Conservation (phyloP, 2,329 filamentous ascomycete genomes). For the Fusarium sp. region DNA sequence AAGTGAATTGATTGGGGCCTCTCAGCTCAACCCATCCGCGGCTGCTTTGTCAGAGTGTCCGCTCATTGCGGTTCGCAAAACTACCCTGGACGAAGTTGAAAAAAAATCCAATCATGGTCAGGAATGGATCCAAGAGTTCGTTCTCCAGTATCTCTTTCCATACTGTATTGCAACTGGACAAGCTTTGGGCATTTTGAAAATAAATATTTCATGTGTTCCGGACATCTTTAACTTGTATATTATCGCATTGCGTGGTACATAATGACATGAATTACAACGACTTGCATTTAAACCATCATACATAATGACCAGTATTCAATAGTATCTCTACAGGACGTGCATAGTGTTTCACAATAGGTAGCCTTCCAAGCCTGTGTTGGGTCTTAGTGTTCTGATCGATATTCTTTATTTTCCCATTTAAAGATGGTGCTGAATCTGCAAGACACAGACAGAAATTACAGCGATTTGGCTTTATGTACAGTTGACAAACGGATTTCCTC, state of each 20-base stretch:
- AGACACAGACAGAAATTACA: constrained; percentile 33
- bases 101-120: background rate
- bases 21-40: background rate
- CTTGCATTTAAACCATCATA: background rate
- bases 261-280: background rate
- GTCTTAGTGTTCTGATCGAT: background rate
- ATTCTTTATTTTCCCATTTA: background rate
- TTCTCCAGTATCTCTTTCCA: constrained; percentile 15
- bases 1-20: background rate
- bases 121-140: background rate
- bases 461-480: constrained; percentile 32
- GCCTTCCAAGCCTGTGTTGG: background rate
- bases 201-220: background rate
- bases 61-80: background rate
- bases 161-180: constrained; percentile 2
- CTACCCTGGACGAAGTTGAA: background rate
- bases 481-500: constrained; percentile 31
- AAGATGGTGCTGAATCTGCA: background rate
- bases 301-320: background rate
- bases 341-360: background rate
- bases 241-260: constrained; percentile 39
- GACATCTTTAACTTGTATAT: background rate
- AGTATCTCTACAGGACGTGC: background rate
- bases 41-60: background rate
- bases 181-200: background rate